These are phyloP conservation scores for Lachnellula willkommii DNA, from an alignment of 2,329 filamentous ascomycete genomes.

Conservation along the genomic window DNA sequence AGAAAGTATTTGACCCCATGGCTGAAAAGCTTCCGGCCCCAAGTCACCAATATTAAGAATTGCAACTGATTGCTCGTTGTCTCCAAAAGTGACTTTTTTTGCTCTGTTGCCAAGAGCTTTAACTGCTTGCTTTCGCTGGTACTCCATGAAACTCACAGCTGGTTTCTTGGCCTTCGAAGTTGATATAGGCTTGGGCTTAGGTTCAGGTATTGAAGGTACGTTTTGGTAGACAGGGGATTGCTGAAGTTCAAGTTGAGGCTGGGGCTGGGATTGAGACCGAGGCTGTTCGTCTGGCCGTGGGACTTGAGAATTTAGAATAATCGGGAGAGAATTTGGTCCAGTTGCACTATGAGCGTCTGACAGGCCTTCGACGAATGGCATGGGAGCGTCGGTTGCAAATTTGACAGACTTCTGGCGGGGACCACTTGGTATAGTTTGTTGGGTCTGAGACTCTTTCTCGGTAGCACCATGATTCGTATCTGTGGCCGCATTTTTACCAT, in stretches of 20 bases:
- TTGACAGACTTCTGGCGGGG: slow-evolving; percentile 9
- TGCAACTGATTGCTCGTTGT: slow-evolving; percentile 5
- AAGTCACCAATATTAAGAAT: slow-evolving; percentile 20
- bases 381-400: slow-evolving; percentile 6
- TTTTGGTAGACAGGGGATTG: no score
- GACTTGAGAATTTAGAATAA: no score
- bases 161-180: background rate
- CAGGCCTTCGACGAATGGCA: background rate
- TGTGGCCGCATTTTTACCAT: no score
- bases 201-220: background rate
- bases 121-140: slow-evolving; percentile 7
- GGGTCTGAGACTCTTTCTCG: background rate
- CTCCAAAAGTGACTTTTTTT: slow-evolving; percentile 24
- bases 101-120: slow-evolving; percentile 2
- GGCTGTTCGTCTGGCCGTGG: background rate
- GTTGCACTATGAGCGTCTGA: no score
- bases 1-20: slow-evolving; percentile 14
- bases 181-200: background rate
- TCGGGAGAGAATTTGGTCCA: no score
- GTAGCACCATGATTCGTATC: background rate
- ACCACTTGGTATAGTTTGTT: no score
- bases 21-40: background rate
- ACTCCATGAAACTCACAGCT: slow-evolving; percentile 10
- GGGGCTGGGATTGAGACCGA: no score
- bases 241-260: no score